phyloP scores from a whole-genome alignment of 495 filamentous ascomycete genomes.

The Evernia prunastri region DNA sequence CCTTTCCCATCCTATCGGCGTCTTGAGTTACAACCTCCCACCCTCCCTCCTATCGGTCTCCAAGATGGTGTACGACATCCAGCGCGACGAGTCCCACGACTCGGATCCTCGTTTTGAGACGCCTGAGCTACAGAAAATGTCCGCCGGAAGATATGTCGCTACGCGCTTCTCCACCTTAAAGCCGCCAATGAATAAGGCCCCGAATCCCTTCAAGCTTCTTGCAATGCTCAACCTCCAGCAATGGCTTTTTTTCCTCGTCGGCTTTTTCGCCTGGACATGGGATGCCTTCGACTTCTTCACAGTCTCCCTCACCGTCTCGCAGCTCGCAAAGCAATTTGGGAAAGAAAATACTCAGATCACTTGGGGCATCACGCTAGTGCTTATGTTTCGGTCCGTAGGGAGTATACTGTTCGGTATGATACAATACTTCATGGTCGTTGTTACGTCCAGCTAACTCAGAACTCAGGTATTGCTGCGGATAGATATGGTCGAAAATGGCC shows the following conservation, averaged over 20 bases:
- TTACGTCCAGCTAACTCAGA: background rate
- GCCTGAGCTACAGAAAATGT: conserved; percentile 43
- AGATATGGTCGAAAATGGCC: conserved; percentile 86
- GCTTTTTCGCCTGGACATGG: conserved; percentile 65
- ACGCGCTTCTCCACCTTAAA: conserved; percentile 68
- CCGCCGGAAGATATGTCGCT: conserved; percentile 52
- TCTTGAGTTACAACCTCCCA: too few relatives aligned
- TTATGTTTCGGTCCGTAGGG: conserved; percentile 73
- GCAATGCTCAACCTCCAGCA: conserved; percentile 64
- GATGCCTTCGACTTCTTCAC: conserved; percentile 93
- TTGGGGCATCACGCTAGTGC: conserved; percentile 82
- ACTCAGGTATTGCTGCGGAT: conserved; percentile 58
- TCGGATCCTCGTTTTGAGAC: conserved; percentile 11
- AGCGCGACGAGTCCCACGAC: conserved; percentile 21
- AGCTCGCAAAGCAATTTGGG: conserved; percentile 61
- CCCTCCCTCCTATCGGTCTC: background rate
- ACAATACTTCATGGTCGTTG: too few relatives aligned
- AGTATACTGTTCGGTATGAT: conserved; percentile 58
- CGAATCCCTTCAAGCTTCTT: conserved; percentile 70
- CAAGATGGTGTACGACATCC: background rate
- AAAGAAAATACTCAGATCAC: conserved; percentile 70
- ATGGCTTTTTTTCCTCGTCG: conserved; percentile 76
- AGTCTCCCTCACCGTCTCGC: conserved; percentile 64
- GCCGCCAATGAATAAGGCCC: conserved; percentile 69
- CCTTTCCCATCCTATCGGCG: background rate